phyloP scores from a whole-genome alignment of 2,329 filamentous ascomycete species.

The Cladobotryum protrusum region DNA sequence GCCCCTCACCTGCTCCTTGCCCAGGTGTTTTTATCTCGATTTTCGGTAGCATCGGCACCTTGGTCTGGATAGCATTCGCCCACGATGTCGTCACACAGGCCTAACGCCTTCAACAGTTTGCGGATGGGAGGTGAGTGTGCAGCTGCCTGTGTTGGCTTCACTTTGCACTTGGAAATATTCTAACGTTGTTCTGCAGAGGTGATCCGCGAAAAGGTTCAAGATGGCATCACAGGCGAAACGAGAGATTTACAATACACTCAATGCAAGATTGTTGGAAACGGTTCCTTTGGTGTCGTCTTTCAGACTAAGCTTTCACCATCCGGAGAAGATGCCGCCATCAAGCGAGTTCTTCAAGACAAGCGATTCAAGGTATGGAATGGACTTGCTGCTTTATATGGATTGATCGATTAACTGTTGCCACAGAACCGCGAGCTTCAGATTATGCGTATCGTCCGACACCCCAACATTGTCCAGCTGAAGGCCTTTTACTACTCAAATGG shows the following conservation, averaged over 20 bases:
- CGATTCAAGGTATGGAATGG: slow-evolving; percentile 77
- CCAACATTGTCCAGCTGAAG: slow-evolving; percentile 98
- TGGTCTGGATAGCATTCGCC: slow-evolving; percentile 20
- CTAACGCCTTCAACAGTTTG: slow-evolving; percentile 78
- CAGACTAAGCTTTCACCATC: slow-evolving; percentile 98
- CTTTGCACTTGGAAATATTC: slow-evolving; percentile 9
- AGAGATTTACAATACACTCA: slow-evolving; percentile 97
- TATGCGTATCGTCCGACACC: slow-evolving; percentile 98
- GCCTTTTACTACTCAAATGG: slow-evolving; percentile 99
- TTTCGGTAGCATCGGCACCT: slow-evolving; percentile 21
- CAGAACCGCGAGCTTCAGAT: slow-evolving; percentile 99
- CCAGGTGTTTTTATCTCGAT: slow-evolving; percentile 18
- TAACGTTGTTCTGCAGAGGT: slow-evolving; percentile 59
- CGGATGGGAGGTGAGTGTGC: slow-evolving; percentile 88
- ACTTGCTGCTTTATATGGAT: background rate
- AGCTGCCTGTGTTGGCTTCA: background rate
- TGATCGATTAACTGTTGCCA: slow-evolving; percentile 13
- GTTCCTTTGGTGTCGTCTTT: slow-evolving; percentile 97
- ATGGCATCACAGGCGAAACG: slow-evolving; percentile 93
- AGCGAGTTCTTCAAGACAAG: slow-evolving; percentile 97
- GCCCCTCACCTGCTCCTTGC: slow-evolving; percentile 23
- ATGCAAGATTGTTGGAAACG: slow-evolving; percentile 99
- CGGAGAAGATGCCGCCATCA: slow-evolving; percentile 97
- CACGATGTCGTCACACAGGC: slow-evolving; percentile 82
- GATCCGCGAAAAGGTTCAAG: slow-evolving; percentile 97